A percentile compares a stretch with the other conserved stretches of the same genome.
phyloP scores from a whole-genome alignment of 106 monocot genomes.

The Cymbidium sinense region DNA sequence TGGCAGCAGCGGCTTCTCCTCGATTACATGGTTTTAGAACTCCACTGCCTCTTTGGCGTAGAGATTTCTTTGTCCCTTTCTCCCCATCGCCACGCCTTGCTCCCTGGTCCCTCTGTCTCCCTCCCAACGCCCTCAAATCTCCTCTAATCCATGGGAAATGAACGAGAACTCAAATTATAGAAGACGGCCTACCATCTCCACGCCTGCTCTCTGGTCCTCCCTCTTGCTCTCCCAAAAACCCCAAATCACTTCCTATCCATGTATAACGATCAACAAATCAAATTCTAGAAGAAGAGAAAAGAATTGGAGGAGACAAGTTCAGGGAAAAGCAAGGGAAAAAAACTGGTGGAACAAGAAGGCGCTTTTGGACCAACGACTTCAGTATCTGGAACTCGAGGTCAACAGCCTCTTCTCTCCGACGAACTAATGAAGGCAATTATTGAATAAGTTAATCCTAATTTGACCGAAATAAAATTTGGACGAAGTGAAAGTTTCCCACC shows the following conservation, averaged over 20 bases:
- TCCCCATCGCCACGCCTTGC: conserved; percentile 18
- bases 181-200: conserved; percentile 3
- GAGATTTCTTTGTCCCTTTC: conserved; percentile 24
- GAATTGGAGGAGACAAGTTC: not conserved
- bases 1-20: conserved; percentile 84
- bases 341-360: not conserved
- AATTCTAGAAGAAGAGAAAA: not conserved
- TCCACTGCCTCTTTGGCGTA: conserved; percentile 48
- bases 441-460: not conserved
- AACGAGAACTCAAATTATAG: conserved; percentile 1
- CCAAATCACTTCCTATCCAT: not conserved
- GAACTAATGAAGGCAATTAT: not conserved
- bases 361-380: not conserved
- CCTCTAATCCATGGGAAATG: not conserved
- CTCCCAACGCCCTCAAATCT: not conserved
- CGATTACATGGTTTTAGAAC: conserved; percentile 53
- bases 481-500: not conserved
- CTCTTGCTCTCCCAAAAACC: not conserved
- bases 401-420: not conserved
- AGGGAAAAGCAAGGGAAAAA: too few species aligned
- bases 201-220: conserved; percentile 5
- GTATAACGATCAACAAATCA: not conserved
- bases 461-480: not conserved
- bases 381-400: not conserved
- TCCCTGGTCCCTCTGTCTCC: not conserved